Conservation (phyloP, 75 land plant genomes). For the Selaginella tamariscina region DNA sequence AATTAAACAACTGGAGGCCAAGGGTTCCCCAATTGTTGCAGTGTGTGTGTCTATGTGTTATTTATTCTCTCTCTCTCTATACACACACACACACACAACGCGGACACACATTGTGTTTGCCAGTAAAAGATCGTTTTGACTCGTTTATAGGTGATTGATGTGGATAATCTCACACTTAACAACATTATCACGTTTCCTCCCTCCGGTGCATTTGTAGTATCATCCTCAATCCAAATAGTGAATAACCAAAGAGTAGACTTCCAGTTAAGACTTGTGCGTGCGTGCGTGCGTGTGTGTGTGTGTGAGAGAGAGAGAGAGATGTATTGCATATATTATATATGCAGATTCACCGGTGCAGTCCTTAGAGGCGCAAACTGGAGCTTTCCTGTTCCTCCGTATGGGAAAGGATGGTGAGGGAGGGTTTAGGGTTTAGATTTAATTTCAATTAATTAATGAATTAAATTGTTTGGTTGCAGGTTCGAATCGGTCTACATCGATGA, state of each 20-base stretch:
- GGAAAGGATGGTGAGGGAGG: constrained; percentile 79
- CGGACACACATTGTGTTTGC: no score
- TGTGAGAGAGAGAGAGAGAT: constrained; percentile 2
- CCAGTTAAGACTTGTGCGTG: background rate
- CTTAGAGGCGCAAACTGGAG: constrained; percentile 57
- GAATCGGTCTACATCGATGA: constrained; percentile 76
- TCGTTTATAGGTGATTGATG: constrained; percentile 53
- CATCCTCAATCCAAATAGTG: constrained; percentile 53
- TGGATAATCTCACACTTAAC: constrained; percentile 42
- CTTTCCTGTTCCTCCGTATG: constrained; percentile 91
- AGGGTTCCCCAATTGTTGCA: no score
- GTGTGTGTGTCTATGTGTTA: background rate
- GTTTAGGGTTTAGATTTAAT: no score
- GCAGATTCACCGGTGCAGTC: constrained; percentile 83
- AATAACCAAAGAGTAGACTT: constrained; percentile 70
- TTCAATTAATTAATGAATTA: no score
- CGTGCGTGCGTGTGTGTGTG: background rate
- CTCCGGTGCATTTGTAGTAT: constrained; percentile 68
- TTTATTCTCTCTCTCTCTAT: no score
- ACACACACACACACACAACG: no score
- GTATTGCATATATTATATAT: constrained; percentile 2
- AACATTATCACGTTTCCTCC: constrained; percentile 97
- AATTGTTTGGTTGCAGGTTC: constrained; percentile 43
- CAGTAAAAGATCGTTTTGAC: background rate
- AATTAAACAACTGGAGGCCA: no score